Base-by-base conservation (phyloP, 345 rosid genomes). In the Populus euphratica region DNA sequence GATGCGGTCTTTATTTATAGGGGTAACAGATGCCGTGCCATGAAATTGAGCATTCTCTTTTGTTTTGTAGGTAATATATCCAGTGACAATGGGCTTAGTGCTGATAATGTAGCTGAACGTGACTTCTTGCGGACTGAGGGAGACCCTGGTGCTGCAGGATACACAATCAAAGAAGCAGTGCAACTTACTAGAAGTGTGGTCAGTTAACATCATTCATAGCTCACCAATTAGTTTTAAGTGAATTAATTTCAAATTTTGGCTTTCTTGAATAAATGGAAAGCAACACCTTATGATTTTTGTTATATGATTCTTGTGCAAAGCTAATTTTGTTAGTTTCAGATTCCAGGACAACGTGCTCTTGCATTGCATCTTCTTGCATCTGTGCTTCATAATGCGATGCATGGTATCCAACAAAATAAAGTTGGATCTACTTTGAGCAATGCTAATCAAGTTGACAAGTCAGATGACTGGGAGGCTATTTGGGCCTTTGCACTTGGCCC, bases 401-500 rank as follows among this genome's bases (percentile, higher is more conserved):
- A 61, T 47, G 85, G 81, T 83, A 83, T 92, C 73, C 77, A 71
- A 77, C 87, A 77, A 78, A 87, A 83, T 72, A 87, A 81, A 85
- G 86, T 84, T 77, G 88, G 89, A 50, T 44, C 68, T 79, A 54
- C 76, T 36, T 33, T 77, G 77, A 77, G 67, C 73, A 76, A 56
- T 73, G 73, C 79, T 75, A 54, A 78, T 68, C 82, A 77, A 61
- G 79, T 76, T 72, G 83, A 82, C 70, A 75, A 66, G 41, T 65
- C 82, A 67, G 81, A 77, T 84, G 97, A 94, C 75, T 94, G 97
- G 98, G 93, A 88, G 82, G 98, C 97, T 73, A 84, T 95, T 81
- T 92, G 98, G 97, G 96, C 96, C 71, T 92, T 84, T 84, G 92
- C 96, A 33, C 91, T 95, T 73, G 99, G 97, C 74, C 99, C 99